Percentiles rank a stretch among this genome's conserved stretches.
These are phyloP conservation scores for Aspergillus versicolor DNA, from an alignment of 2,329 filamentous ascomycete species.

Conservation along the genomic window DNA sequence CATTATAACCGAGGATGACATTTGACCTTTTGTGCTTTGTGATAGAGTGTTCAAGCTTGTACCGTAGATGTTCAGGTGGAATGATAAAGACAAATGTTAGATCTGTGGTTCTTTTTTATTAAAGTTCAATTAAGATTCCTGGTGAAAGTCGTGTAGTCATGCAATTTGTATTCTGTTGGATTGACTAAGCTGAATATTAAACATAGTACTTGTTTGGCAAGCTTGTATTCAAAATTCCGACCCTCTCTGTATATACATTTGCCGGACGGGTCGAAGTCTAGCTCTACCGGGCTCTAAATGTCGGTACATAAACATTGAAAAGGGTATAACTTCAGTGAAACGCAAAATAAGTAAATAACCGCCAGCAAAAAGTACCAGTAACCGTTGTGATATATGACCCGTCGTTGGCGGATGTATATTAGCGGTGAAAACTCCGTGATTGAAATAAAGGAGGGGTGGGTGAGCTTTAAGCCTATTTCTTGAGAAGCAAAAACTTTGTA, in stretches of 20 bases:
- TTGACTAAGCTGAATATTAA: too few relatives aligned
- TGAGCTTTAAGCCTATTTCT: background rate
- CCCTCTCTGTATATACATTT: background rate
- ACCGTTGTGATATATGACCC: background rate
- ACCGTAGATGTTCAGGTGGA: too few relatives aligned
- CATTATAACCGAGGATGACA: too few relatives aligned
- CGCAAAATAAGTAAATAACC: constrained; percentile 1
- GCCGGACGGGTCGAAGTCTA: constrained; percentile 9
- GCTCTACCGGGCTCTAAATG: constrained; percentile 15
- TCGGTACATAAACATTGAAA: constrained; percentile 13
- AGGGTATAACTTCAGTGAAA: constrained; percentile 13
- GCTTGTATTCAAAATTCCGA: background rate
- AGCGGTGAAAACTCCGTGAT: too few relatives aligned
- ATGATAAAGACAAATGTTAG: too few relatives aligned
- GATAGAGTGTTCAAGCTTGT: too few relatives aligned
- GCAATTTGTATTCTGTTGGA: too few relatives aligned
- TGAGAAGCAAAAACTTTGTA: background rate
- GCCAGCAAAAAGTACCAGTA: background rate
- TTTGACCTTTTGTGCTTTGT: too few relatives aligned
- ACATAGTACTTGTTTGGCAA: background rate
- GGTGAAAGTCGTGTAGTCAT: too few relatives aligned
- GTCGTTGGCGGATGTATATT: background rate
- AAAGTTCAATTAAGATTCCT: too few relatives aligned
- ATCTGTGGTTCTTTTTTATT: too few relatives aligned
- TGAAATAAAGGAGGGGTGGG: background rate